Evolutionary conservation across 441 rosid species (phyloP).

Genomic region (Daphne laureola): DNA sequence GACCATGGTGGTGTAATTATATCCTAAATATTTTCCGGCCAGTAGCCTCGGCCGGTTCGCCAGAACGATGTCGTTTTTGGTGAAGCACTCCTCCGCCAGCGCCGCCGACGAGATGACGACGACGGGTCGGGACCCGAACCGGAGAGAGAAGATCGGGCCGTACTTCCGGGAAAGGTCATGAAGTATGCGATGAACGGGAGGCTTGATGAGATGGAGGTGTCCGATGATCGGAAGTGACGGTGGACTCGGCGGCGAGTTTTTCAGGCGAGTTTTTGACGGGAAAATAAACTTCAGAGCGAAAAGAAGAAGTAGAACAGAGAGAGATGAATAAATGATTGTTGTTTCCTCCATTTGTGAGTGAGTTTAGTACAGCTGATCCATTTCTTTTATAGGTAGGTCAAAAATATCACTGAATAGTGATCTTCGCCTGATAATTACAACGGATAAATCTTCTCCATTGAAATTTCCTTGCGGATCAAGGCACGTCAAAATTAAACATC

Average conservation of each 20-base stretch:
- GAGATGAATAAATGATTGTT: conserved; percentile 9
- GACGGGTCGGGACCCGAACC: conserved; percentile 31
- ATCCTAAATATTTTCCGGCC: conserved; percentile 25
- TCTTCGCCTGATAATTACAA: too few species aligned
- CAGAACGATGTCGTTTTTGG: conserved; percentile 37
- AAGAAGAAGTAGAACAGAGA: conserved; percentile 10
- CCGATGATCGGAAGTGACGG: conserved; percentile 45
- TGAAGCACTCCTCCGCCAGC: conserved; percentile 35
- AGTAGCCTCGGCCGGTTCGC: conserved; percentile 40
- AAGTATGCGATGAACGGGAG: conserved; percentile 40
- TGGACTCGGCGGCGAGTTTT: conserved; percentile 48
- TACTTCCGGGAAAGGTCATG: conserved; percentile 21
- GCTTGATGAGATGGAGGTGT: conserved; percentile 48
- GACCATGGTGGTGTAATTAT: conserved; percentile 23
- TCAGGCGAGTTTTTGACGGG: conserved; percentile 13
- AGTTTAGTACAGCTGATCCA: not conserved
- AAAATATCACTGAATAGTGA: too few species aligned
- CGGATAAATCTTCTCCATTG: too few species aligned
- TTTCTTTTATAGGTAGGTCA: not conserved
- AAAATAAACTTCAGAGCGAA: conserved; percentile 11
- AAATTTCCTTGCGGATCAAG: too few species aligned
- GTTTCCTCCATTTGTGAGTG: conserved; percentile 20
- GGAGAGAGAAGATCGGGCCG: conserved; percentile 36
- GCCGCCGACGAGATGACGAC: conserved; percentile 36
- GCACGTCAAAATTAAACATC: too few species aligned